A percentile compares a stretch with the other conserved stretches of the same genome.
Evolutionary conservation across 805 yeast species (phyloP).

Genomic region (Candida xyloterini): DNA sequence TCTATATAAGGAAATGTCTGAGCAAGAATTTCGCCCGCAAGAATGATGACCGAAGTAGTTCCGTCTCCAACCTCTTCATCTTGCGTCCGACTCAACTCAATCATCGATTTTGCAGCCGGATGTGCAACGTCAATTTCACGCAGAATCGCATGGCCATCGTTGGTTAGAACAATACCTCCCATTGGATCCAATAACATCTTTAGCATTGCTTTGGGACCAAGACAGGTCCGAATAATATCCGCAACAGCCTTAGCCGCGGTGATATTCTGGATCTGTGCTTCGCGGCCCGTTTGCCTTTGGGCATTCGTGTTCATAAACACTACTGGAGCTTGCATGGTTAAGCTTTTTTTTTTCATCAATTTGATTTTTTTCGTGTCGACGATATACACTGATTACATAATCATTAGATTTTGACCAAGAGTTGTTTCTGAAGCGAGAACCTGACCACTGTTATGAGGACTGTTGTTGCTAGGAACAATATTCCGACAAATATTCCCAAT

Average conservation of each 20-base stretch:
- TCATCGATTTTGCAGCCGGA: constrained; percentile 99
- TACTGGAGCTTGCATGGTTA: constrained; percentile 75
- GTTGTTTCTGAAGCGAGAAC: constrained; percentile 5
- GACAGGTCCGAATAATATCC: constrained; percentile 94
- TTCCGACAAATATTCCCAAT: constrained; percentile 31
- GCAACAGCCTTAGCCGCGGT: constrained; percentile 99
- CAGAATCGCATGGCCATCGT: constrained; percentile 97
- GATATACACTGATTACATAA: not conserved
- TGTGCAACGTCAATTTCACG: constrained; percentile 97
- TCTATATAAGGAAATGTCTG: constrained; percentile 93
- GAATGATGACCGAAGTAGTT: constrained; percentile 89
- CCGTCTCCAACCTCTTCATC: constrained; percentile 97
- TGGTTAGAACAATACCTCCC: constrained; percentile 94
- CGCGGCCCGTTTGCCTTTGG: constrained; percentile 93
- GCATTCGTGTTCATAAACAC: constrained; percentile 83
- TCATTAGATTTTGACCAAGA: constrained; percentile 3
- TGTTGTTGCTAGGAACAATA: constrained; percentile 24
- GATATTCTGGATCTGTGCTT: constrained; percentile 94
- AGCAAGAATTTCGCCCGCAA: constrained; percentile 96
- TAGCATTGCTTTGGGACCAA: constrained; percentile 98
- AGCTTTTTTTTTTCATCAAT: not conserved
- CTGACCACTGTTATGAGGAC: constrained; percentile 6
- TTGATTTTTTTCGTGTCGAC: constrained; percentile 1
- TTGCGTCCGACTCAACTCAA: constrained; percentile 93
- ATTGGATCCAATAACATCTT: constrained; percentile 96